These are phyloP conservation scores for Fraxinus albicans DNA, from an alignment of 305 asterid species.

Conservation along the genomic window DNA sequence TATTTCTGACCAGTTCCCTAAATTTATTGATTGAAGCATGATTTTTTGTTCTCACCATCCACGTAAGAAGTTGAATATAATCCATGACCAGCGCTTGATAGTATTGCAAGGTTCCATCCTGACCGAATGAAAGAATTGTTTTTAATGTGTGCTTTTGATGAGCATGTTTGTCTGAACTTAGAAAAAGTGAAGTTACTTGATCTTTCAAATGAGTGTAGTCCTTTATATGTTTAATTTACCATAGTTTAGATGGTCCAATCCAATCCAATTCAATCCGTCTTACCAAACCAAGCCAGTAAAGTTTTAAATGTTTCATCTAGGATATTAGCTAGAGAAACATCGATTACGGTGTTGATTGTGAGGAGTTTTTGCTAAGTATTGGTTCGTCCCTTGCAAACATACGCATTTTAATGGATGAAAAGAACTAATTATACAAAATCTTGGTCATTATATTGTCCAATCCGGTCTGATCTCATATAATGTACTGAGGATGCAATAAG, in stretches of 20 bases:
- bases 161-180: not conserved
- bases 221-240: not conserved
- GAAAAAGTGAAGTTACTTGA: not conserved
- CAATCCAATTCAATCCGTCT: not conserved
- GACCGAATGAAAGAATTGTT: not conserved
- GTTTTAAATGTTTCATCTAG: not conserved
- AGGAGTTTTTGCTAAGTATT: not conserved
- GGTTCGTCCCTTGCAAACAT: not conserved
- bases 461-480: not conserved
- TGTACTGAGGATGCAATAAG: not conserved
- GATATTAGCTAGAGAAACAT: not conserved
- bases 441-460: not conserved
- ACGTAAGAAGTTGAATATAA: not conserved
- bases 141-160: not conserved
- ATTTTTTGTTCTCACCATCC: not conserved
- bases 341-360: not conserved
- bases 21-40: not conserved
- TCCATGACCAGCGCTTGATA: not conserved
- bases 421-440: not conserved
- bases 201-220: not conserved
- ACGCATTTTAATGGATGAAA: not conserved
- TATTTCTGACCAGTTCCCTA: conserved; percentile 1
- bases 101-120: not conserved
- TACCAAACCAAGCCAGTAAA: not conserved
- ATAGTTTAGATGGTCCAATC: not conserved